Base-by-base conservation (phyloP, 345 rosid genomes). In the Syzygium oleosum region DNA sequence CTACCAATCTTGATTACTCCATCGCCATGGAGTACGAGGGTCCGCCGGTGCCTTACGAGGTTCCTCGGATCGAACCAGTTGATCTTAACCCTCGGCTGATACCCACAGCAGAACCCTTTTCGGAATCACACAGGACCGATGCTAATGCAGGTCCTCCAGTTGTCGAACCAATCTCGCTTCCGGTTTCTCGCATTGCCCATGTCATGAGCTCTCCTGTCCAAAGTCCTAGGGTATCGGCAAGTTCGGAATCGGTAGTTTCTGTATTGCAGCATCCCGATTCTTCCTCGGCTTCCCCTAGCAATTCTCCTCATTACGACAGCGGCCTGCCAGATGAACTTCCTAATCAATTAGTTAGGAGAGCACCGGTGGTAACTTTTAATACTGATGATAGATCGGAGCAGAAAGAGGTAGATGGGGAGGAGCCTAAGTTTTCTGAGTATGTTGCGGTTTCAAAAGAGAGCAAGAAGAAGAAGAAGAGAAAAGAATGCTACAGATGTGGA, bases 171-270 rank as follows among this genome's bases (percentile, higher is more conserved):
- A 94, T 96, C 85, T 95, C 96, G n/a, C 93, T 98, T 87, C 99
- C 99, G 2, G 93, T 96, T 83, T 96, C 98, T 89, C 89, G 90
- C 89, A 91, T 97, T 52, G 95, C 94, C 3, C 92, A 93, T 58
- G 95, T 94, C 77, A 88, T 96, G 19, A 90, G 91, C 88, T 93
- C 95, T 27, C 92, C 97, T 17, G 87, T 89, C 87, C 98, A 95
- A 85, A 96, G 98, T 90, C 97, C 98, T 1, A 93, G 98, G 89
- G 90, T 90, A 84, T 98, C 99, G 0, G 97, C 91, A 51, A 98
- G 99, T 92, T 94, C 99, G 2, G 99, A 95, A 91, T 98, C 99
- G 2, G 99, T 94, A 23, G 98, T 96, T 31, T 98, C 99, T 86
- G 99, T 98, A 65, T 89, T 98, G 91, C 99, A 96, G 86, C 94